Base-by-base conservation (phyloP, 352 stramenopile genomes). In the Elongisporangium undulatum region DNA sequence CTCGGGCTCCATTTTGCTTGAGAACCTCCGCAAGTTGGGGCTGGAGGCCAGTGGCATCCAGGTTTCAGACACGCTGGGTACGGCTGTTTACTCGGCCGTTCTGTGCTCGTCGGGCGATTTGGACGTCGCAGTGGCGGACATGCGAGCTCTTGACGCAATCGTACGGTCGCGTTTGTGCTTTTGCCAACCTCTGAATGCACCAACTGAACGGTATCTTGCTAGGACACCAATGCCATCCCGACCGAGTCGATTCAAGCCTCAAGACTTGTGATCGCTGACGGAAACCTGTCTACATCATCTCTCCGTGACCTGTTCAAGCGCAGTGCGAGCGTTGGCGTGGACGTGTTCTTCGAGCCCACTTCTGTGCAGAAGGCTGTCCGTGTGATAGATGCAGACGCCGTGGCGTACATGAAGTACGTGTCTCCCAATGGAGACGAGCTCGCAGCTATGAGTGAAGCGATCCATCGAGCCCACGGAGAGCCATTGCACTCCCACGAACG, bases 61-160 rank as follows among this genome's bases (percentile, higher is more conserved):
- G 8, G 59, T 82, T 7, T 82, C 70, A 6, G 58, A 82, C 17
- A 63, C 75, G 2, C 63, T 88, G 6, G 62, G 73, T 3, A 97
- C 92, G 2, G 86, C 91, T 10, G 88, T 87, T 24, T 97, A 97
- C 68, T 90, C 83, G 38, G 89, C 87, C 13, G 73, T 97, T 23
- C 62, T 96, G 9, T 78, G 85, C 50, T 75, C 71, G 3, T 64
- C 70, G 21, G 91, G 91, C 13, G 88, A 98, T 41, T 63, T 97
- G 57, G 76, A 94, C 45, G 74, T 84, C 49, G 90, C 85, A 15
- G 75, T 97, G 58, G 89, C 90, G 0, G 91, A 97, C 67, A 97
- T 94, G 85, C 71, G 72, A 24, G 80, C 86, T 12, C 72, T 96
- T 17, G 81, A 94, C 41, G 67, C 82, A 16, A 87, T 94, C 62